phyloP scores from a whole-genome alignment of 345 rosid species.

The Trapa bicornis region DNA sequence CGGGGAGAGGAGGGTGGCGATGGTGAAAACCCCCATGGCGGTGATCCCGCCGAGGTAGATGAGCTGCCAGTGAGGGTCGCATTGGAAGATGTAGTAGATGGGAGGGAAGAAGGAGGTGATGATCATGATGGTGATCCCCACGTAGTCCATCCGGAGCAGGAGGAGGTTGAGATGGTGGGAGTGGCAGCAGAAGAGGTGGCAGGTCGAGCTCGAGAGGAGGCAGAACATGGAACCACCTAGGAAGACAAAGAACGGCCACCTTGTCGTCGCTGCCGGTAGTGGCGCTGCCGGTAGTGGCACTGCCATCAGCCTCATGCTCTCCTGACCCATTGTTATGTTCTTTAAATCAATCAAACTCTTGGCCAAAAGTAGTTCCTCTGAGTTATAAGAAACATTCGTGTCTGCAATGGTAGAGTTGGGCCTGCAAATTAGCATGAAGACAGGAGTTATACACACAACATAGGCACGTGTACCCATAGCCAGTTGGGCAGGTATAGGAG shows the following conservation, averaged over 20 bases:
- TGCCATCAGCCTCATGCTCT: neutral
- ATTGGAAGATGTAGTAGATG: constrained; percentile 73
- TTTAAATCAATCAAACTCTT: constrained; percentile 23
- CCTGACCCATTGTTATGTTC: constrained; percentile 7
- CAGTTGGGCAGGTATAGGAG: no score
- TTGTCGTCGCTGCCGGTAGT: constrained; percentile 14
- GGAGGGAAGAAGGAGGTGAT: constrained; percentile 92
- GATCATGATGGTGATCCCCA: constrained; percentile 72
- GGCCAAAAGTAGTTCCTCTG: constrained; percentile 39
- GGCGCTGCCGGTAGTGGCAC: neutral
- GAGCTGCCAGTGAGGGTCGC: constrained; percentile 64
- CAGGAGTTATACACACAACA: neutral
- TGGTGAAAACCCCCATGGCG: constrained; percentile 62
- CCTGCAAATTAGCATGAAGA: constrained; percentile 18
- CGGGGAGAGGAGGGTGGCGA: constrained; percentile 55
- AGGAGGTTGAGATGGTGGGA: constrained; percentile 43
- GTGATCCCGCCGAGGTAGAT: constrained; percentile 66
- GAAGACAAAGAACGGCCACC: constrained; percentile 84
- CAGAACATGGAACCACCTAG: constrained; percentile 76
- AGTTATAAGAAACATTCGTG: constrained; percentile 26
- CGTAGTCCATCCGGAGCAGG: constrained; percentile 56
- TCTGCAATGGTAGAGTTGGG: constrained; percentile 27
- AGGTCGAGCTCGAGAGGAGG: constrained; percentile 64
- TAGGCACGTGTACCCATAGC: no score
- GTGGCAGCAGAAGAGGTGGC: constrained; percentile 85